A percentile compares a stretch with the other conserved stretches of the same genome.
Evolutionary conservation across 164 flowering plant species (phyloP).

Genomic region (Liquidambar formosana): DNA sequence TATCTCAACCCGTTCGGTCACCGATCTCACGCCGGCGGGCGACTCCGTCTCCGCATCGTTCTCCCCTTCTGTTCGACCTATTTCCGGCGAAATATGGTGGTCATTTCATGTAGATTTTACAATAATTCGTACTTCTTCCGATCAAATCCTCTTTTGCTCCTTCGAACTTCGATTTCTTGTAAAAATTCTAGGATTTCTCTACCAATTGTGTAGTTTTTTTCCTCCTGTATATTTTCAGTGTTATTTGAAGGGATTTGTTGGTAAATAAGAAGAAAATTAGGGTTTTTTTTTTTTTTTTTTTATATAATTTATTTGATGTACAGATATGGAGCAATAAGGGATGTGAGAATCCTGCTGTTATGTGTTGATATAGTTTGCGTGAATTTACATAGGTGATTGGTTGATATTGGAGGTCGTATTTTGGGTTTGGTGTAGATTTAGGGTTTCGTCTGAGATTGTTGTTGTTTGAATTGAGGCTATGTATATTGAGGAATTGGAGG

Average conservation of each 20-base stretch:
- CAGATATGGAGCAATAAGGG: background rate
- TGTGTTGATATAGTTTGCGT: background rate
- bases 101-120: slow-evolving; percentile 7
- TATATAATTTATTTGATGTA: too few relatives aligned
- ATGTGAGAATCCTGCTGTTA: background rate
- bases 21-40: background rate
- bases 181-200: slow-evolving; percentile 9
- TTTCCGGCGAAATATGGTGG: slow-evolving; percentile 14
- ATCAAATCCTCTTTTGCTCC: background rate
- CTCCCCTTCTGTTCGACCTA: slow-evolving; percentile 12
- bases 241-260: background rate
- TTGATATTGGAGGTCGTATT: background rate
- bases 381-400: background rate
- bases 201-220: slow-evolving; percentile 1
- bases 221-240: background rate
- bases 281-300: background rate
- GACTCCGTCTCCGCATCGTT: slow-evolving; percentile 5
- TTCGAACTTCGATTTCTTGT: slow-evolving; percentile 1
- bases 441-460: background rate
- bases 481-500: slow-evolving; percentile 69
- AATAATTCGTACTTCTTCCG: background rate
- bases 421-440: background rate
- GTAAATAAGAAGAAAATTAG: slow-evolving; percentile 8
- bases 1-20: background rate
- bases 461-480: slow-evolving; percentile 36